These are phyloP conservation scores for Paraleonurus japonicus DNA, from an alignment of 257 asterid genomes.

Conservation along the genomic window DNA sequence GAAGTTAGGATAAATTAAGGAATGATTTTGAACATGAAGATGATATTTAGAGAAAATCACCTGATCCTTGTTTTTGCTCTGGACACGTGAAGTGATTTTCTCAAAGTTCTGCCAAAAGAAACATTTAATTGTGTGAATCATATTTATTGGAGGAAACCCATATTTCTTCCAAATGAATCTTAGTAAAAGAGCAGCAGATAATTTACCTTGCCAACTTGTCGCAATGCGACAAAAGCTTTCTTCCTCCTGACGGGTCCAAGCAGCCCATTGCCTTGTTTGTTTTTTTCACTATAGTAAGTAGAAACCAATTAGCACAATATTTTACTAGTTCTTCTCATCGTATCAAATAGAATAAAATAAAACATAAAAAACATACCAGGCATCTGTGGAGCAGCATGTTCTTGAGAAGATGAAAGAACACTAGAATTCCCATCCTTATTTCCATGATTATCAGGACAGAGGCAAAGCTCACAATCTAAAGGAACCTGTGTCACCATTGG, in stretches of 20 bases:
- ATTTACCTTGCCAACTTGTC: conserved; percentile 97
- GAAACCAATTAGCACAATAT: conserved; percentile 21
- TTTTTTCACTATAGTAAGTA: conserved; percentile 52
- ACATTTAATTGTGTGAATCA: conserved; percentile 18
- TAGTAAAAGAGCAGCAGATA: conserved; percentile 24
- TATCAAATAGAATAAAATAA: conserved; percentile 1
- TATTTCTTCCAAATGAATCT: conserved; percentile 8
- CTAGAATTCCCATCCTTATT: conserved; percentile 50
- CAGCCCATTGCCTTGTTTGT: conserved; percentile 99
- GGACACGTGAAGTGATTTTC: conserved; percentile 87
- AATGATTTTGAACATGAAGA: neutral
- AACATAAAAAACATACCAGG: conserved; percentile 47
- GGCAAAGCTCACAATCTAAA: conserved; percentile 43
- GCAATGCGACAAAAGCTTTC: conserved; percentile 90
- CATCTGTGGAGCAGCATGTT: conserved; percentile 42
- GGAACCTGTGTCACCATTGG: conserved; percentile 67
- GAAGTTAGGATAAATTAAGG: conserved; percentile 18
- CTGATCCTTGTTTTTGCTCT: conserved; percentile 99
- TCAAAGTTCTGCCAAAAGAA: conserved; percentile 74
- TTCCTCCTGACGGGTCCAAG: conserved; percentile 99
- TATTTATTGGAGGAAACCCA: conserved; percentile 17
- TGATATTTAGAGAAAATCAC: conserved; percentile 34
- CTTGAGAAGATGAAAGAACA: conserved; percentile 47
- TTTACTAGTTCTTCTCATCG: conserved; percentile 10
- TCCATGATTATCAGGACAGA: conserved; percentile 44